Percentiles rank a stretch among this genome's conserved stretches.
These are phyloP conservation scores for Arabidopsis suecica DNA, from an alignment of 345 rosid species.

Conservation along the genomic window DNA sequence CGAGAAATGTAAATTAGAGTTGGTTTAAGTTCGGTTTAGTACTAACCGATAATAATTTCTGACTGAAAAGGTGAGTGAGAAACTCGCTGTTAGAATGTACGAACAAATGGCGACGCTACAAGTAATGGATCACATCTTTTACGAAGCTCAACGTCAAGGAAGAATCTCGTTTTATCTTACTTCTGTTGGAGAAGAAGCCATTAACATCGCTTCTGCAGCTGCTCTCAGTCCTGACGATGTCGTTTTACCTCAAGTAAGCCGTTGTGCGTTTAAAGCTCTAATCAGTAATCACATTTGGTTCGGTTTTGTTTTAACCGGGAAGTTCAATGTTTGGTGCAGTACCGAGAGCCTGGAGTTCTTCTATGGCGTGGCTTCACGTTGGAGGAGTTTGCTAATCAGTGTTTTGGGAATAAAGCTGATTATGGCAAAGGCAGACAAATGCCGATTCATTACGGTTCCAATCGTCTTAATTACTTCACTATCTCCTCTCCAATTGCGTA, in stretches of 20 bases:
- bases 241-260: constrained; percentile 66
- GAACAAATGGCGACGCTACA: constrained; percentile 73
- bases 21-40: constrained; percentile 10
- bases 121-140: constrained; percentile 69
- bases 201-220: constrained; percentile 79
- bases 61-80: constrained; percentile 58
- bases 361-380: constrained; percentile 82
- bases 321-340: constrained; percentile 43
- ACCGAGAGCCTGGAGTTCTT: constrained; percentile 76
- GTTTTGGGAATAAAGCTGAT: constrained; percentile 71
- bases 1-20: background rate
- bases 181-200: constrained; percentile 77
- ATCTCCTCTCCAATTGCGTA: constrained; percentile 83
- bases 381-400: constrained; percentile 75
- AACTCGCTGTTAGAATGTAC: constrained; percentile 67
- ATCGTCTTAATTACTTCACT: constrained; percentile 67
- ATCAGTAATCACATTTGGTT: background rate
- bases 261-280: background rate
- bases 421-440: constrained; percentile 86
- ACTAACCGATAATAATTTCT: background rate
- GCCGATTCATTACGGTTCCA: constrained; percentile 85
- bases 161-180: constrained; percentile 75
- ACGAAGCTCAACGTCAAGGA: constrained; percentile 91
- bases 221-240: constrained; percentile 67
- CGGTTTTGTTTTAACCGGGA: background rate